These are phyloP conservation scores for Neurospora africana DNA, from an alignment of 495 filamentous ascomycete species.

Conservation along the genomic window DNA sequence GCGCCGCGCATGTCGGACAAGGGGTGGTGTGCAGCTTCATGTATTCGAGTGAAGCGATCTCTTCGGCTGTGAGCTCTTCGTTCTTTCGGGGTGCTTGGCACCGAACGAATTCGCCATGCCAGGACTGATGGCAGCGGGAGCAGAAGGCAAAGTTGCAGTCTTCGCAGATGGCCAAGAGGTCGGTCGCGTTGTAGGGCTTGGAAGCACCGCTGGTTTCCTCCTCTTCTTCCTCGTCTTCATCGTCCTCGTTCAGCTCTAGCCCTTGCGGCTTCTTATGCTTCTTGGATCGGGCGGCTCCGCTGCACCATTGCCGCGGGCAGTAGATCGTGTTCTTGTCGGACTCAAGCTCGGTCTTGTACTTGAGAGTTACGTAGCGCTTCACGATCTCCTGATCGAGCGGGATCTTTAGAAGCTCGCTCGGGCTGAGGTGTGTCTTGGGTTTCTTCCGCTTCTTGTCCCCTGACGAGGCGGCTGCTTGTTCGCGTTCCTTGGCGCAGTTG, in stretches of 20 bases:
- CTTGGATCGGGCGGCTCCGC: conserved; percentile 75
- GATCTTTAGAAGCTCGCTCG: conserved; percentile 82
- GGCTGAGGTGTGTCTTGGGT: conserved; percentile 57
- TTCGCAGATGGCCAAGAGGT: conserved; percentile 67
- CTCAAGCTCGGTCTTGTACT: conserved; percentile 84
- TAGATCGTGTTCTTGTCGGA: conserved; percentile 88
- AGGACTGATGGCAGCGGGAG: conserved; percentile 49
- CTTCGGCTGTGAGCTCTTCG: conserved; percentile 65
- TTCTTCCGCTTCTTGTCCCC: conserved; percentile 26
- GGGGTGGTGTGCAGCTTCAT: conserved; percentile 67
- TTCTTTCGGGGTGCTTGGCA: conserved; percentile 50
- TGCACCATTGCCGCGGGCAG: conserved; percentile 89
- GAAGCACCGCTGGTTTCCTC: conserved; percentile 15
- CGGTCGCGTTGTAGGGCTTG: conserved; percentile 16
- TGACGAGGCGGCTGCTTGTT: conserved; percentile 17
- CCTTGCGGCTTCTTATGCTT: conserved; percentile 61
- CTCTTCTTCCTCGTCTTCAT: conserved; percentile 28
- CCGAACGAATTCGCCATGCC: conserved; percentile 74
- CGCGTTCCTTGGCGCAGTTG: conserved; percentile 57
- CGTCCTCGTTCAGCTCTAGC: conserved; percentile 37
- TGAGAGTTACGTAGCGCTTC: conserved; percentile 76
- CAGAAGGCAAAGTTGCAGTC: conserved; percentile 92
- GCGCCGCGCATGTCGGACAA: conserved; percentile 84
- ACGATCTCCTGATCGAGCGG: conserved; percentile 62
- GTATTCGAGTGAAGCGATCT: conserved; percentile 75